Evolutionary conservation across 129 eudicot species (phyloP), one percentile per base, ranked within the genome.

Genomic region (Flaveria bidentis): DNA sequence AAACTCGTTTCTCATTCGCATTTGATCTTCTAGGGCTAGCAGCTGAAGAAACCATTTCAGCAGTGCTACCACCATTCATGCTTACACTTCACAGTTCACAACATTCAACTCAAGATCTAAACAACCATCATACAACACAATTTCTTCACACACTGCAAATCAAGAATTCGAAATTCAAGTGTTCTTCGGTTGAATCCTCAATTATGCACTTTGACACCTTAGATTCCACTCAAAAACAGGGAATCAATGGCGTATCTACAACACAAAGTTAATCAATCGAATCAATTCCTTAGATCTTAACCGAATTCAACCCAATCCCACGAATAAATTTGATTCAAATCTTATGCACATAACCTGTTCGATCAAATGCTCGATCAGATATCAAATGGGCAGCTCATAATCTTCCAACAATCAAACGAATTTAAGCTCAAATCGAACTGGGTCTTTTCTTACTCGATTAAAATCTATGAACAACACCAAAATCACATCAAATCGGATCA

Each of bases 1-100:
- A 83, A 51, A 36, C 87, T 76, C 82, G 79, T 49, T 81, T 87
- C 44, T 69, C 80, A 8, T 62, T 72, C 58, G 53, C 73, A 73
- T 69, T 81, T 60, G 83, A 63, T 70, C 69, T 62, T 14, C 75
- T 78, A 72, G 78, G 84, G 49, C 77, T 83, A 69, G 64, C 80
- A 75, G 85, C 51, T 33, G 39, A 33, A 74, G 85, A 26, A 61
- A 39, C 67, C 64, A 49, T 74, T 42, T 71, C 86, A 22, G 58
- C 45, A 73, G 60, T 76, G 75, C 71, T 80, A 69, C 74, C 67
- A 74, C 79, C 84, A 23, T 80, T 87, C 86, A 84, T 84, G 70
- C 66, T 76, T 44, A 57, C 55, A 15, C 73, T 71, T 76, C 44
- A 57, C 55, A 15, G 12, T 76, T 83, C 49, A 72, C 47, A 51